Base-by-base conservation (phyloP, 2,329 filamentous ascomycete genomes). In the Atkinsonella texensis region DNA sequence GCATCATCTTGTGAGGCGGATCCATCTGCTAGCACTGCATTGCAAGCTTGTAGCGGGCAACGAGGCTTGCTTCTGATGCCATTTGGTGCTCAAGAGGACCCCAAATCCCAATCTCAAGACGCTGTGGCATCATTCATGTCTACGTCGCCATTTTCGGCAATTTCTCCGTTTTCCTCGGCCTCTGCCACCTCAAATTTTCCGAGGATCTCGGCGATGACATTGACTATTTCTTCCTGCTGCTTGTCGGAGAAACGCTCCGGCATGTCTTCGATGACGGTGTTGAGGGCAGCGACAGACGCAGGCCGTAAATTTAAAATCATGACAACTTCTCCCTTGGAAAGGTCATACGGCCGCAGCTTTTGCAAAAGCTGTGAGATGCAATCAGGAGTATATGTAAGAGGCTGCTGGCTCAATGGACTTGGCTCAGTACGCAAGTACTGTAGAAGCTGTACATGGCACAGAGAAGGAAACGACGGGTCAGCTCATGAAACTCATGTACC, bases 221-320 rank as follows among this genome's bases (percentile, higher is more conserved):
- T 65, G 53, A 84, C 68, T 46, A 86, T 79, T 53, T 75, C 72
- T 53, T 74, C 66, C 57, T 83, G 80, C 64, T 83, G 70, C 45
- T 81, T 75, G 18, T 77, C 74, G 45, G 64, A 70, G 61, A 84
- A 83, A 8, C 83, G 75, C 38, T 73, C 70, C 52, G 77, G 72
- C 70, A 84, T 77, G 56, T 86, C 81, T 64, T 87, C 81, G 35
- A 87, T 70, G 48, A 84, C 71, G 15, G 77, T 77, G 59, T 82
- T 82, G 57, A 87, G 70, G 45, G 76, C 74, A 4, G 76, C 74
- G 32, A 74, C 69, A 31, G 72, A 77, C 20, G 72, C 71, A 0
- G 83, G 83, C 11, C 83, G 74, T 43, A 84, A 67, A 62, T 87
- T 86, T 58, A 85, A 63, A 46, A 86, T 76, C 78, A 84, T 84